phyloP scores from a whole-genome alignment of 2,329 filamentous ascomycete genomes.

The Tolypocladium endophyticum region DNA sequence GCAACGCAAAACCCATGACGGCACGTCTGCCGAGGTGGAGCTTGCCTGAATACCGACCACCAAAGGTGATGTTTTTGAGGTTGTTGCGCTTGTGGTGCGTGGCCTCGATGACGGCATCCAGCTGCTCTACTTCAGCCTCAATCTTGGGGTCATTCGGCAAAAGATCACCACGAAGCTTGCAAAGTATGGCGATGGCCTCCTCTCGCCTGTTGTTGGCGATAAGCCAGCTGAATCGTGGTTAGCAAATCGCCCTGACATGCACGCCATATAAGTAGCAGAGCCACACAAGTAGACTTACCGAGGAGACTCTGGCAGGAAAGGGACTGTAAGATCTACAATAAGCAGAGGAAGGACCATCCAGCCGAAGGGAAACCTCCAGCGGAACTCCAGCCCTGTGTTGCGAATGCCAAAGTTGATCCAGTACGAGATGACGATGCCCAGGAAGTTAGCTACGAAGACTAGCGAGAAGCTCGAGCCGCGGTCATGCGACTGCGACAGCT shows the following conservation, averaged over 20 bases:
- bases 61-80: constrained; percentile 27
- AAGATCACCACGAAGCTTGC: constrained; percentile 18
- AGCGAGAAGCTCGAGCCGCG: constrained; percentile 35
- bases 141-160: constrained; percentile 20
- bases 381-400: constrained; percentile 16
- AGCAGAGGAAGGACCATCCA: constrained; percentile 32
- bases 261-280: neutral
- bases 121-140: constrained; percentile 23
- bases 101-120: constrained; percentile 27
- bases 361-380: constrained; percentile 25
- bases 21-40: constrained; percentile 27
- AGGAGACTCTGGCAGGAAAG: constrained; percentile 34
- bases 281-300: constrained; percentile 14
- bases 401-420: constrained; percentile 27
- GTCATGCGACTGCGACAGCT: constrained; percentile 33
- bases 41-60: constrained; percentile 22
- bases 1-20: constrained; percentile 27
- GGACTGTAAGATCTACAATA: constrained; percentile 24
- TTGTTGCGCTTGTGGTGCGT: constrained; percentile 26
- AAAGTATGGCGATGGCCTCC: constrained; percentile 23
- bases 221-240: constrained; percentile 18
- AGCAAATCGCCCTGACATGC: neutral
- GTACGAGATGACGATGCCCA: constrained; percentile 33
- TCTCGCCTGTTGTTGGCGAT: constrained; percentile 20
- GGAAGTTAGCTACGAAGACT: constrained; percentile 42